Base-by-base conservation (phyloP, 305 asterid species). In the Fraxinus floribunda region DNA sequence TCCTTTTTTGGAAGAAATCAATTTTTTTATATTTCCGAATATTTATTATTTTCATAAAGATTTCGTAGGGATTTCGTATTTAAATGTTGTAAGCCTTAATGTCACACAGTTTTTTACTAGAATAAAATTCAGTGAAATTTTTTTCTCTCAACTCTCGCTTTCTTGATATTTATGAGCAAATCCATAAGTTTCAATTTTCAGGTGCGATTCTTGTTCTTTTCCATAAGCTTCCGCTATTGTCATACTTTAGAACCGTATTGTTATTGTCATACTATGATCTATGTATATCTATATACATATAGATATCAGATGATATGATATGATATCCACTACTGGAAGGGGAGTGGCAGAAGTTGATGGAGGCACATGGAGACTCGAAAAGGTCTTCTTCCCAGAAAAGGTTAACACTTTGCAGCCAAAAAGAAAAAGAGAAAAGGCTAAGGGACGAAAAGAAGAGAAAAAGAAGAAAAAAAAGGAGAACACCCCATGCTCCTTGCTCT, bases 301-400 rank as follows among this genome's bases (percentile, higher is more conserved):
- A 30, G 32, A 49, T 49, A 18, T 5, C 11, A 38, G 44, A 52
- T n/a, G 1, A 52, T 52, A 16, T 52, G 85, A 79, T 35, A 44
- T 75, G 85, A 87, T 85, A 85, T 41, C 86, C 90, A 78, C 83
- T 80, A 83, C 20, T 84, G 46, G 79, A 62, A 55, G 24, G 24
- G 64, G 1, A 7, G 64, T 24, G 64, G 85, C 60, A 87, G 86
- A 80, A 81, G 84, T 87, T 87, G 92, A 88, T 83, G 89, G 88
- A 60, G 83, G 90, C 94, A 91, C 90, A 90, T 92, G 95, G 89
- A 82, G 80, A 79, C 85, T 84, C 87, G 84, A 85, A 88, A 88
- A 81, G 89, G 87, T 85, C 86, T 80, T 83, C 91, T 88, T 83
- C 94, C 87, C 85, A 84, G 75, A 88, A 90, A 91, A 89, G 90